A percentile compares a stretch with the other conserved stretches of the same genome.
These are phyloP conservation scores for Saturnispora silvae DNA, from an alignment of 805 yeast species.

Conservation along the genomic window DNA sequence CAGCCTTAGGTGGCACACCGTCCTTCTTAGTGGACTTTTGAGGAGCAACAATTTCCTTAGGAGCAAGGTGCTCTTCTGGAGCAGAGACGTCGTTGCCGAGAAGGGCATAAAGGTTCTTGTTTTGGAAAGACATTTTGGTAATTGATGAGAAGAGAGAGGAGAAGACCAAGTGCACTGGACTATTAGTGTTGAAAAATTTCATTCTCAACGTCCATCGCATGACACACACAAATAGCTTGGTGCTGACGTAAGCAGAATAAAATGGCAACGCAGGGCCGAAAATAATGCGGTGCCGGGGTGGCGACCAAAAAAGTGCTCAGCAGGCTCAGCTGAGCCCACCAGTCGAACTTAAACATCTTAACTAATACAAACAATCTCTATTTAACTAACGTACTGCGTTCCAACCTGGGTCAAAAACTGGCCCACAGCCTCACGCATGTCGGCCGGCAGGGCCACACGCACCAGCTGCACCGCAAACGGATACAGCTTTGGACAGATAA, in stretches of 20 bases:
- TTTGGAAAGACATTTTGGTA: conserved; percentile 14
- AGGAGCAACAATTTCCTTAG: conserved; percentile 74
- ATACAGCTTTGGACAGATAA: conserved; percentile 51
- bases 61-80: conserved; percentile 47
- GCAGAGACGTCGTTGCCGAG: conserved; percentile 87
- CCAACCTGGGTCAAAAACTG: conserved; percentile 47
- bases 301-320: background rate
- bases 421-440: conserved; percentile 50
- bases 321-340: background rate
- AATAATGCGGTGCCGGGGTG: too few relatives aligned
- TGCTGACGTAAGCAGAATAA: too few relatives aligned
- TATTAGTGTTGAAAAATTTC: background rate
- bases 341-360: too few relatives aligned
- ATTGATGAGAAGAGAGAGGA: too few relatives aligned
- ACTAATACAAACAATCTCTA: too few relatives aligned
- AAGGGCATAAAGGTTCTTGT: conserved; percentile 65
- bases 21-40: conserved; percentile 78
- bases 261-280: too few relatives aligned
- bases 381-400: conserved; percentile 28
- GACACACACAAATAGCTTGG: too few relatives aligned
- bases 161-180: too few relatives aligned
- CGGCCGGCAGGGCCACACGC: conserved; percentile 27
- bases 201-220: too few relatives aligned
- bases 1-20: conserved; percentile 70
- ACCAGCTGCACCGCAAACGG: conserved; percentile 46